Evolutionary conservation across 1,284 basidiomycete species (phyloP).

Genomic region (Sporisorium scitamineum): DNA sequence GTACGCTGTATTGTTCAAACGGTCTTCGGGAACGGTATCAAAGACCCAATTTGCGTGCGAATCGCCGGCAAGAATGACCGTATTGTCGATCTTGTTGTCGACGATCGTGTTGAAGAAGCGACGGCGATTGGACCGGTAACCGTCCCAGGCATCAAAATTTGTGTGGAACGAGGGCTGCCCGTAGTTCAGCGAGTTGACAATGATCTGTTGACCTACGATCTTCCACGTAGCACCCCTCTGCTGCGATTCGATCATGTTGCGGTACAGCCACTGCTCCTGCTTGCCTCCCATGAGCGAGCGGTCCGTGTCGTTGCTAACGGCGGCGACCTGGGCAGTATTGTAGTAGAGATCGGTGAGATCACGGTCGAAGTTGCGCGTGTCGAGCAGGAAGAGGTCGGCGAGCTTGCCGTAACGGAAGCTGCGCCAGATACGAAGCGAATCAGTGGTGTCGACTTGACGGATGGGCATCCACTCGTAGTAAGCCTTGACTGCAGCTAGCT

Average conservation of each 20-base stretch:
- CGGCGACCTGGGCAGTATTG: constrained; percentile 71
- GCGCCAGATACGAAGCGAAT: constrained; percentile 78
- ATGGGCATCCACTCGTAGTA: constrained; percentile 81
- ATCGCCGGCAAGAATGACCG: constrained; percentile 74
- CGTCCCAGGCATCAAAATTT: constrained; percentile 77
- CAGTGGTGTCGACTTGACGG: constrained; percentile 75
- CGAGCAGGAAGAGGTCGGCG: constrained; percentile 71
- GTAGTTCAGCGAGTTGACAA: constrained; percentile 48
- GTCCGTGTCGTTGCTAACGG: constrained; percentile 51
- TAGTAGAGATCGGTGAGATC: constrained; percentile 77
- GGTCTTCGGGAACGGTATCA: constrained; percentile 49
- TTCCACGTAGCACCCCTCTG: constrained; percentile 74
- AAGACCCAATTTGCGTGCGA: constrained; percentile 73
- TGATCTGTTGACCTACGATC: constrained; percentile 73
- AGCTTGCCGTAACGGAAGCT: constrained; percentile 71
- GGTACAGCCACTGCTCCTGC: constrained; percentile 76
- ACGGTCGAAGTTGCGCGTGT: constrained; percentile 77
- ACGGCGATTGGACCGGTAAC: constrained; percentile 75
- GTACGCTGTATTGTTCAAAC: constrained; percentile 70
- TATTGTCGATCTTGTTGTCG: constrained; percentile 73
- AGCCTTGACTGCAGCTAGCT: constrained; percentile 76
- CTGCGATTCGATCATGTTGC: constrained; percentile 72
- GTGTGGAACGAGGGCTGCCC: constrained; percentile 70
- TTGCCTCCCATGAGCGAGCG: constrained; percentile 73
- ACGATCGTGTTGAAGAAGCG: constrained; percentile 75